A percentile compares a stretch with the other conserved stretches of the same genome.
Conservation (phyloP, 306 rosid genomes). For the Rosa lucieae region DNA sequence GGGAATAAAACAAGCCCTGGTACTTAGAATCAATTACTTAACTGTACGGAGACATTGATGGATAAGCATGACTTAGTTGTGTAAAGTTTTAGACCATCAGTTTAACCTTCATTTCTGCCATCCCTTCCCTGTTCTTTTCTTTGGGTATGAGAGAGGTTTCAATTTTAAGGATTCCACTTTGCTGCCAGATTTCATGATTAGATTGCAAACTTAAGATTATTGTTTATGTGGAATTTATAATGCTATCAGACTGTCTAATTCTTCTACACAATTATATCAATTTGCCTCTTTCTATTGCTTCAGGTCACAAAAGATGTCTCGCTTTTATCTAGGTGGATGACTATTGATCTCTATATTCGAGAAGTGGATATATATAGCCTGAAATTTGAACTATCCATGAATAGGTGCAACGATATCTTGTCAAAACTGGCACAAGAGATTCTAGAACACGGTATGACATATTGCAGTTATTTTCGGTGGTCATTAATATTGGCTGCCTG, state of each 20-base stretch:
- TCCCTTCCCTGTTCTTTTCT: background rate
- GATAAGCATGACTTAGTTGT: background rate
- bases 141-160: background rate
- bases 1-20: too few relatives aligned
- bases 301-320: constrained; percentile 37
- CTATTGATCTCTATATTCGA: too few relatives aligned
- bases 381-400: too few relatives aligned
- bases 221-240: background rate
- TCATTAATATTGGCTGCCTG: too few relatives aligned
- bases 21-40: too few relatives aligned
- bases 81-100: background rate
- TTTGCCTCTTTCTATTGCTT: constrained; percentile 11
- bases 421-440: too few relatives aligned
- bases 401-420: too few relatives aligned
- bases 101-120: background rate
- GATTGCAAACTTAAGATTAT: background rate
- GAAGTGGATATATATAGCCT: too few relatives aligned
- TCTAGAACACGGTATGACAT: too few relatives aligned
- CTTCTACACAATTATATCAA: background rate
- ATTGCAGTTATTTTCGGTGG: too few relatives aligned
- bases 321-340: constrained; percentile 75
- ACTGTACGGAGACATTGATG: too few relatives aligned
- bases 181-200: background rate
- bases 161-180: too few relatives aligned
- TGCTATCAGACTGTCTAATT: background rate